These are phyloP conservation scores for Halocafeteria seosinensis DNA, from an alignment of 108 stramenopile species.

Conservation along the genomic window DNA sequence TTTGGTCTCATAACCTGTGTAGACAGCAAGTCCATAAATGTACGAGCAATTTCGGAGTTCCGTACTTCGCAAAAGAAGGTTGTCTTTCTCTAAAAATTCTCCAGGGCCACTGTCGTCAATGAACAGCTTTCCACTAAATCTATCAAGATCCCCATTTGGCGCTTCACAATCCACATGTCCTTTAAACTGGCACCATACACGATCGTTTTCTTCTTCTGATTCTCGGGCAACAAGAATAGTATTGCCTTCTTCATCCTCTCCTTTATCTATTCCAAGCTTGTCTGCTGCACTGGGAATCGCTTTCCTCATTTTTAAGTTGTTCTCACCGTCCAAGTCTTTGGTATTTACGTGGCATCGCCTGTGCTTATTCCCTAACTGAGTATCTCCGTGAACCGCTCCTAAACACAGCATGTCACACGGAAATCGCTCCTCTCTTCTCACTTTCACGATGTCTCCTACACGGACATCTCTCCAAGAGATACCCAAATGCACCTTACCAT, in stretches of 20 bases:
- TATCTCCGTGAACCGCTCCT: too few relatives aligned
- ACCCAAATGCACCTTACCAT: too few relatives aligned
- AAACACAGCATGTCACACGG: not conserved
- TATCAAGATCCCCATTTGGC: not conserved
- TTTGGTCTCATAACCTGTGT: conserved; percentile 39
- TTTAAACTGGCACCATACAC: not conserved
- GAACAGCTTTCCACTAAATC: not conserved
- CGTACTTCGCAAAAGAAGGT: conserved; percentile 34
- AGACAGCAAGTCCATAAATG: conserved; percentile 27
- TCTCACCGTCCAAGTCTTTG: not conserved
- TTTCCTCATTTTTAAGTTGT: not conserved
- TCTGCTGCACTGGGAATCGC: not conserved
- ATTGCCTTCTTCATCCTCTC: not conserved
- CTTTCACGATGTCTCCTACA: not conserved
- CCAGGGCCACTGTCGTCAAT: not conserved
- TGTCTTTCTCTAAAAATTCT: not conserved
- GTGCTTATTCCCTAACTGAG: too few relatives aligned
- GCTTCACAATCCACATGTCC: not conserved
- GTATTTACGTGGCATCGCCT: not conserved
- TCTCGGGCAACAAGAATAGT: not conserved
- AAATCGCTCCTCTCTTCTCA: not conserved
- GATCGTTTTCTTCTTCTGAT: not conserved
- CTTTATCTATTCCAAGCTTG: not conserved
- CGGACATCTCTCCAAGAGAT: not conserved
- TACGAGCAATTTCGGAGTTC: conserved; percentile 30